A percentile compares a stretch with the other conserved stretches of the same genome.
Conservation (phyloP, 768 basidiomycete species). For the Sistotremastrum suecicum region DNA sequence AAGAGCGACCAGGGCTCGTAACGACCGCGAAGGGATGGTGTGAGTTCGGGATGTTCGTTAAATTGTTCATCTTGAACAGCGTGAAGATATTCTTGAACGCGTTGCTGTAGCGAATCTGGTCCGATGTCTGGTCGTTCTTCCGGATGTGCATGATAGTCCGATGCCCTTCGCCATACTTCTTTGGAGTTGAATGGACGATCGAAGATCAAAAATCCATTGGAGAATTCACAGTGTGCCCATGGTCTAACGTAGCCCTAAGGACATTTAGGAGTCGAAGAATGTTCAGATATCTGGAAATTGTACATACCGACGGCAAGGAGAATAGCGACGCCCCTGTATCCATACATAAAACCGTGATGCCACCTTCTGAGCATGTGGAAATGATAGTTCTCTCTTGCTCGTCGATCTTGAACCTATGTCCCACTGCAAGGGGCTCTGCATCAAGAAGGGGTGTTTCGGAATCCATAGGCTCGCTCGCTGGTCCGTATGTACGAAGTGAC, state of each 20-base stretch:
- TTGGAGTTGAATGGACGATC: constrained; percentile 42
- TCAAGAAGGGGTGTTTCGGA: constrained; percentile 19
- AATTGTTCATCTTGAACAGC: constrained; percentile 3
- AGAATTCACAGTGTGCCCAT: constrained; percentile 64
- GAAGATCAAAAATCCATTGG: constrained; percentile 55
- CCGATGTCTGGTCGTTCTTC: not conserved
- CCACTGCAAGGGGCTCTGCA: constrained; percentile 17
- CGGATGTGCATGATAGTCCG: constrained; percentile 9
- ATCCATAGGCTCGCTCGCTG: too few species aligned
- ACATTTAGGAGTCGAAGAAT: constrained; percentile 6
- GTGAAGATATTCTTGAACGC: constrained; percentile 8
- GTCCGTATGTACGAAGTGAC: constrained; percentile 16
- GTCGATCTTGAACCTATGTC: constrained; percentile 71
- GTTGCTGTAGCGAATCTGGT: not conserved
- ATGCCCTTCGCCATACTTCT: constrained; percentile 54
- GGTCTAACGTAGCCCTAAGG: constrained; percentile 34
- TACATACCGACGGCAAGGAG: constrained; percentile 40
- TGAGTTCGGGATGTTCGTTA: constrained; percentile 4
- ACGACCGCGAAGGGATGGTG: constrained; percentile 23
- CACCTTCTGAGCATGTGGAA: constrained; percentile 39
- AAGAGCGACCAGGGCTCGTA: constrained; percentile 54
- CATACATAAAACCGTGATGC: constrained; percentile 45
- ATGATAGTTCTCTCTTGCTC: constrained; percentile 45
- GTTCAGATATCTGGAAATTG: not conserved
- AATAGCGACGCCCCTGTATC: constrained; percentile 37